These are phyloP conservation scores for Aspergillus pseudoterreus DNA, from an alignment of 2,329 filamentous ascomycete genomes.

Conservation along the genomic window DNA sequence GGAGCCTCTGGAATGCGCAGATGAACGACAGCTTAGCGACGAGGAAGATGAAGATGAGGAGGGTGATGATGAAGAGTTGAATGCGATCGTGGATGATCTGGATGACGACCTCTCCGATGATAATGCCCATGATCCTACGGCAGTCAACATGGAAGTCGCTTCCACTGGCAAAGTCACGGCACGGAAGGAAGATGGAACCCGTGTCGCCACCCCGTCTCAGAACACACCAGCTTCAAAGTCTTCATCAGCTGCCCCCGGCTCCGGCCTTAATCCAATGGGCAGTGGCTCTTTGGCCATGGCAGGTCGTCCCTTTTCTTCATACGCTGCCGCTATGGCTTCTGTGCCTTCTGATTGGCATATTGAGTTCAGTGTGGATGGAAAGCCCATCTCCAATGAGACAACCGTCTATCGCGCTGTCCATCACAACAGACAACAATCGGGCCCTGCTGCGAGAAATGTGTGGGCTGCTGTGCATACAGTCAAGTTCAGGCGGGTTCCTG, in stretches of 20 bases:
- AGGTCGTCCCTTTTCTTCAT: constrained; percentile 64
- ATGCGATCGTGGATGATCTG: constrained; percentile 85
- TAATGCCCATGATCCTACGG: constrained; percentile 73
- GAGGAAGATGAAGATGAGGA: constrained; percentile 62
- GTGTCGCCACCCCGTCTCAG: constrained; percentile 77
- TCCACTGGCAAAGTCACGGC: constrained; percentile 84
- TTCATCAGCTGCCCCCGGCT: constrained; percentile 31
- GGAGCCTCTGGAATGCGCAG: constrained; percentile 82
- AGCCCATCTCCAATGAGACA: constrained; percentile 81
- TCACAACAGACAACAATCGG: constrained; percentile 57
- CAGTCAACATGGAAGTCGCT: constrained; percentile 87
- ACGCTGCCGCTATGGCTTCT: constrained; percentile 77
- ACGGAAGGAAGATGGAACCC: constrained; percentile 84
- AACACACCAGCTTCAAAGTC: constrained; percentile 44
- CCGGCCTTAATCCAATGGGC: constrained; percentile 18
- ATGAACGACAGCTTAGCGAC: constrained; percentile 79
- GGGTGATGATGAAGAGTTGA: constrained; percentile 59
- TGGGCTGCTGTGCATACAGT: constrained; percentile 90
- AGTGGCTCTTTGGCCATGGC: constrained; percentile 50
- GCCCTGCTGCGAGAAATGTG: constrained; percentile 68
- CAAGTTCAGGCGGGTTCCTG: constrained; percentile 82
- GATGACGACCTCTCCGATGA: constrained; percentile 78
- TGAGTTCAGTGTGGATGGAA: constrained; percentile 83
- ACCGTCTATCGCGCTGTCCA: constrained; percentile 96
- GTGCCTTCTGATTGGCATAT: constrained; percentile 94